phyloP scores from a whole-genome alignment of 306 rosid genomes.

The cucumber (Cucumis sativus) region Cucumber_9930_V3 NC_026657.2:16587501-16588000 shows the following conservation, averaged over 20 bases:
- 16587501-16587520: background rate
- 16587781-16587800: conserved; percentile 65
- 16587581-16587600: background rate
- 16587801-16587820: conserved; percentile 47
- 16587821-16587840: conserved; percentile 36
- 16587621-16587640: background rate
- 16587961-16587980: conserved; percentile 5
- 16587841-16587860: conserved; percentile 77
- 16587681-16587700: background rate
- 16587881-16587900: conserved; percentile 99
- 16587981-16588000: conserved; percentile 82
- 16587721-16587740: background rate
- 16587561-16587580: background rate
- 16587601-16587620: background rate
- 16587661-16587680: background rate
- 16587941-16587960: conserved; percentile 6
- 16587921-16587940: conserved; percentile 11
- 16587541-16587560: background rate
- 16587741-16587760: conserved; percentile 9
- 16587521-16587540: background rate
- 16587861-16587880: conserved; percentile 86
- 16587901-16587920: conserved; percentile 33
- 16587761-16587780: conserved; percentile 98
- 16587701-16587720: background rate
- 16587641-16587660: background rate